Evolutionary conservation across 495 filamentous ascomycete species (phyloP).

Genomic region (Tuber aestivum): DNA sequence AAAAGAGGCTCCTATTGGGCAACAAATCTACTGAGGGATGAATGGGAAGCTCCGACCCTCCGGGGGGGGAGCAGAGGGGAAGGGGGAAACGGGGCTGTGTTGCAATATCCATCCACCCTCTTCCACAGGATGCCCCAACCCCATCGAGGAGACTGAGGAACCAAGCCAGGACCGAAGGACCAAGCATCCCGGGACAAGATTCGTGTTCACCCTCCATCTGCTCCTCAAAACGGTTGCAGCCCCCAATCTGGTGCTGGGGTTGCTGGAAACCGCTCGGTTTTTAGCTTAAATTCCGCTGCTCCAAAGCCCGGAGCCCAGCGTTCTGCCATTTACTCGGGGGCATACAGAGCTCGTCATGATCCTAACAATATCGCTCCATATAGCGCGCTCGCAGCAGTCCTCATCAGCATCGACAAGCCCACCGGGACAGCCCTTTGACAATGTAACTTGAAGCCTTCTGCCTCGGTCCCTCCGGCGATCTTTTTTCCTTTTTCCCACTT

Average conservation of each 20-base stretch:
- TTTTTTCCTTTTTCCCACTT: not conserved
- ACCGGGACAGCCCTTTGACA: not conserved
- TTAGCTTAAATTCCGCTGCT: slow-evolving; percentile 22
- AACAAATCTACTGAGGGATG: not conserved
- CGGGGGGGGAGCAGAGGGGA: not conserved
- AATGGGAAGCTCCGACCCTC: not conserved
- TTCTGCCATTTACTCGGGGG: slow-evolving; percentile 10
- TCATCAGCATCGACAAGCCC: slow-evolving; percentile 10
- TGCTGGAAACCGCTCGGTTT: slow-evolving; percentile 12
- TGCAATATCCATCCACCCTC: slow-evolving; percentile 2
- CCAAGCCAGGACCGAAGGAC: not conserved
- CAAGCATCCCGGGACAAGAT: slow-evolving; percentile 32
- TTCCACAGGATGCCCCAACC: not conserved
- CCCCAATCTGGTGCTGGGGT: slow-evolving; percentile 13
- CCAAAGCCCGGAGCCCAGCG: not conserved
- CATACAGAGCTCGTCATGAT: slow-evolving; percentile 5
- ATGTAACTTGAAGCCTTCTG: not conserved
- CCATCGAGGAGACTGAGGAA: not conserved
- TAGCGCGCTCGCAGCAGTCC: slow-evolving; percentile 1
- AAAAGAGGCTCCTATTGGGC: not conserved
- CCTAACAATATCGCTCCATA: slow-evolving; percentile 8
- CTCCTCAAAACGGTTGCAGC: slow-evolving; percentile 31
- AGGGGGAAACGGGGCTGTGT: not conserved
- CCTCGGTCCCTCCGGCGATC: not conserved
- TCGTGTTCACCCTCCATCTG: slow-evolving; percentile 37